Evolutionary conservation across 2,329 filamentous ascomycete species (phyloP).

Genomic region (Pseudogymnoascus sp.): DNA sequence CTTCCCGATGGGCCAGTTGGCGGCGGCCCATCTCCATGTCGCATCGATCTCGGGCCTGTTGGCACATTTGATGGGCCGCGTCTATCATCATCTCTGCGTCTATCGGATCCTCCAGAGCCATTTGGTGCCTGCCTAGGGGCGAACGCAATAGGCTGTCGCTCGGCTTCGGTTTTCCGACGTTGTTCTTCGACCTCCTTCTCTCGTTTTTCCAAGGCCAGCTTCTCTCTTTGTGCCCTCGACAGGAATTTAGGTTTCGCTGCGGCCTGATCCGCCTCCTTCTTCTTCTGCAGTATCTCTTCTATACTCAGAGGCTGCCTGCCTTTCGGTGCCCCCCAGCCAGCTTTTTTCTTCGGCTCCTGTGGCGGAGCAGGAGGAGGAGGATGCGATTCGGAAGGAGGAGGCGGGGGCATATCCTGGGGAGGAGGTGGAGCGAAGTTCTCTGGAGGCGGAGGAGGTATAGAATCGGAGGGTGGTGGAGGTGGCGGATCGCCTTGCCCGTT

Average conservation of each 20-base stretch:
- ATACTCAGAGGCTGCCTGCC: constrained; percentile 57
- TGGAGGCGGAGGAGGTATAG: constrained; percentile 31
- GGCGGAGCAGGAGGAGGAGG: constrained; percentile 35
- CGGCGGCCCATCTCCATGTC: constrained; percentile 34
- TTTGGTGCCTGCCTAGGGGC: constrained; percentile 15
- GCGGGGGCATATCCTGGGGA: constrained; percentile 30
- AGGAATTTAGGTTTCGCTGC: constrained; percentile 84
- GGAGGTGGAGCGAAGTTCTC: constrained; percentile 32
- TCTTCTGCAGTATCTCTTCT: constrained; percentile 76
- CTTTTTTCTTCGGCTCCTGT: constrained; percentile 41
- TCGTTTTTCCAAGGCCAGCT: constrained; percentile 68
- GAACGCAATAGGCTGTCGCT: constrained; percentile 17
- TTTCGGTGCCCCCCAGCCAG: constrained; percentile 38
- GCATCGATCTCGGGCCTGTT: constrained; percentile 64
- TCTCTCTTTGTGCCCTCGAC: constrained; percentile 73
- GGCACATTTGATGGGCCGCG: constrained; percentile 39
- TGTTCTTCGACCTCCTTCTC: constrained; percentile 61
- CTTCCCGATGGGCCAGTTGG: constrained; percentile 42
- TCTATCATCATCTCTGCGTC: constrained; percentile 20
- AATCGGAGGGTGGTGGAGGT: constrained; percentile 24
- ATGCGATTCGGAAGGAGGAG: constrained; percentile 29
- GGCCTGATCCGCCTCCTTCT: constrained; percentile 76
- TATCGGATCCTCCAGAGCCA: constrained; percentile 18
- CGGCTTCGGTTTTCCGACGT: constrained; percentile 36
- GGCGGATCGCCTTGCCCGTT: constrained; percentile 20